phyloP scores from a whole-genome alignment of 106 monocot species.

The Vanilla planifolia region DNA sequence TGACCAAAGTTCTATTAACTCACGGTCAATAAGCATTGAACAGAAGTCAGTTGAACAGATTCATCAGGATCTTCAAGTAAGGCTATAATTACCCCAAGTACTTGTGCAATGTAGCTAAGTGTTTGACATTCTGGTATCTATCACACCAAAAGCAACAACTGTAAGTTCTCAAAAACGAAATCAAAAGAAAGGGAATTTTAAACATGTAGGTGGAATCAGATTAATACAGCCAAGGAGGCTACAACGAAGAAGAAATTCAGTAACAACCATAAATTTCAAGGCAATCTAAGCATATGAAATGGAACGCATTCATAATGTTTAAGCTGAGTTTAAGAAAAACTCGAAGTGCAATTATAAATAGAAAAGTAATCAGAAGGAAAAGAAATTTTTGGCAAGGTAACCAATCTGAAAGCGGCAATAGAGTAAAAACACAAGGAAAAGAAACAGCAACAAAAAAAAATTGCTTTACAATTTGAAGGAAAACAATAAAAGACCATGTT shows the following conservation, averaged over 20 bases:
- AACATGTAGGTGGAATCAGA: background rate
- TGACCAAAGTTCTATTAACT: slow-evolving; percentile 6
- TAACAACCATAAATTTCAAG: too few species aligned
- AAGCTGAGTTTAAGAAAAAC: too few species aligned
- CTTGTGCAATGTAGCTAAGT: slow-evolving; percentile 60
- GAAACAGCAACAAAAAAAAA: background rate
- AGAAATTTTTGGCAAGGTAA: background rate
- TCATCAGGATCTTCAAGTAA: slow-evolving; percentile 96
- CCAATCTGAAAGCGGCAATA: background rate
- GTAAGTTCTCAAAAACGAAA: background rate
- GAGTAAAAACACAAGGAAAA: background rate
- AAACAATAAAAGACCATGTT: background rate
- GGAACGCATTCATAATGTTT: too few species aligned
- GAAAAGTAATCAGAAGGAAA: background rate
- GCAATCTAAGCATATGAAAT: too few species aligned
- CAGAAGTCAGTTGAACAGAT: slow-evolving; percentile 86
- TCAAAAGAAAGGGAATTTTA: background rate
- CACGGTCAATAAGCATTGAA: slow-evolving; percentile 76
- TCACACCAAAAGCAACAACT: background rate
- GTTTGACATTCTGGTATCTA: slow-evolving; percentile 81
- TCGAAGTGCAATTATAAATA: background rate
- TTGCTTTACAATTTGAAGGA: background rate
- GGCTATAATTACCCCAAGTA: slow-evolving; percentile 79
- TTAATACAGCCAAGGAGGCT: background rate
- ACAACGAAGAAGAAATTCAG: background rate